Conservation (phyloP, 345 rosid species). For the Cardiospermum halicacabum region DNA sequence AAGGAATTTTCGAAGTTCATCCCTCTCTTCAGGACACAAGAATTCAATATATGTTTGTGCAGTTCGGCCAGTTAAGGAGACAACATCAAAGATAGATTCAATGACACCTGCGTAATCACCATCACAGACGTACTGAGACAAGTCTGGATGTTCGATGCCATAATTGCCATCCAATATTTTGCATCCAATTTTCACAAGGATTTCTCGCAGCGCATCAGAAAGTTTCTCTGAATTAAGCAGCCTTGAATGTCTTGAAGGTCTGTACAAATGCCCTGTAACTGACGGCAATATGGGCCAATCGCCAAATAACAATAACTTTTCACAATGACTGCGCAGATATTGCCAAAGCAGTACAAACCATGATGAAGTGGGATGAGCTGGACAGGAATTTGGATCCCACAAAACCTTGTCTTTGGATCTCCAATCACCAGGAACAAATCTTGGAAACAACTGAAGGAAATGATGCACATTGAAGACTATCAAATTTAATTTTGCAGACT, state of each 20-base stretch:
- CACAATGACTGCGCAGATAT: constrained; percentile 59
- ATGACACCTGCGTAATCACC: constrained; percentile 64
- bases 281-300: constrained; percentile 98
- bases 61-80: constrained; percentile 38
- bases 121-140: constrained; percentile 58
- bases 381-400: constrained; percentile 61
- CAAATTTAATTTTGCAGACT: constrained; percentile 61
- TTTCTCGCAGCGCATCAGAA: constrained; percentile 46
- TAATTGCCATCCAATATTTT: constrained; percentile 55
- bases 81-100: constrained; percentile 59
- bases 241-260: constrained; percentile 70
- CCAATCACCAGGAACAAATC: constrained; percentile 87
- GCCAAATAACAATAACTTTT: constrained; percentile 55
- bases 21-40: constrained; percentile 62
- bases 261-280: constrained; percentile 63
- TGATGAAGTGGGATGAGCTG: constrained; percentile 61
- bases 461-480: constrained; percentile 42
- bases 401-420: constrained; percentile 55
- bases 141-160: constrained; percentile 66
- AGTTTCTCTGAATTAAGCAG: constrained; percentile 61
- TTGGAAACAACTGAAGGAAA: constrained; percentile 60
- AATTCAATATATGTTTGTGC: constrained; percentile 30
- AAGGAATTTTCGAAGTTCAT: constrained; percentile 68
- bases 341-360: constrained; percentile 89
- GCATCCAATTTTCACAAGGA: constrained; percentile 81